phyloP scores from a whole-genome alignment of 2,329 filamentous ascomycete species.

The Cladosporium velox region DNA sequence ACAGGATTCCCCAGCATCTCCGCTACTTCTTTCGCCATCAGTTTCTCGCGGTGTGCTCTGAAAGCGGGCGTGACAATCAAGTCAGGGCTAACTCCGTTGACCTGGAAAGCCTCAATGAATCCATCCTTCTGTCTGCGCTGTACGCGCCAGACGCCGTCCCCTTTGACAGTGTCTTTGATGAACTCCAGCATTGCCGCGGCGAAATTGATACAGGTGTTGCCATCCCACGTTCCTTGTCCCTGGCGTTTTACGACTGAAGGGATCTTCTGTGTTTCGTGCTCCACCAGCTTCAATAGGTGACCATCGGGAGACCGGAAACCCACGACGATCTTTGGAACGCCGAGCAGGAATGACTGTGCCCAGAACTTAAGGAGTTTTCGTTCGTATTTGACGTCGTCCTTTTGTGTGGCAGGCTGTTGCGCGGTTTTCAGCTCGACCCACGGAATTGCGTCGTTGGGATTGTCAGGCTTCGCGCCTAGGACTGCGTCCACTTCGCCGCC shows the following conservation, averaged over 20 bases:
- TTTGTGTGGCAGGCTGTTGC: conserved; percentile 52
- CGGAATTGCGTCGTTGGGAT: conserved; percentile 69
- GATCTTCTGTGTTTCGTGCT: conserved; percentile 77
- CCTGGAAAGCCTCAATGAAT: conserved; percentile 71
- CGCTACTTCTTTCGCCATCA: conserved; percentile 23
- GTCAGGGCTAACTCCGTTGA: conserved; percentile 74
- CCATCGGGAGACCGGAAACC: conserved; percentile 79
- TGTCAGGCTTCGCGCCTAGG: conserved; percentile 76
- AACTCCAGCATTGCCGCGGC: conserved; percentile 69
- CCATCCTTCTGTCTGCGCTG: conserved; percentile 61
- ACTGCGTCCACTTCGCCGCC: conserved; percentile 95
- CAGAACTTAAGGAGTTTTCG: conserved; percentile 72
- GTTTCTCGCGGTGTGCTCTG: conserved; percentile 63
- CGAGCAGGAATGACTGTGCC: conserved; percentile 69
- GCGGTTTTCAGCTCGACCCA: conserved; percentile 96
- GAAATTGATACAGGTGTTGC: conserved; percentile 92
- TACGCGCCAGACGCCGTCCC: conserved; percentile 76
- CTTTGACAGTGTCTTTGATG: conserved; percentile 50
- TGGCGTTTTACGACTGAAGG: conserved; percentile 69
- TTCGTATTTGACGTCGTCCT: conserved; percentile 71
- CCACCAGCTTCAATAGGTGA: conserved; percentile 70
- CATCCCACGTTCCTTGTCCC: conserved; percentile 77
- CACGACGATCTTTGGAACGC: conserved; percentile 87
- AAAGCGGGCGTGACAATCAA: conserved; percentile 77
- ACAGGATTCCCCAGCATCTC: conserved; percentile 24